Base-by-base conservation (phyloP, 1,284 basidiomycete species). In the Laetiporus sulphureus region DNA sequence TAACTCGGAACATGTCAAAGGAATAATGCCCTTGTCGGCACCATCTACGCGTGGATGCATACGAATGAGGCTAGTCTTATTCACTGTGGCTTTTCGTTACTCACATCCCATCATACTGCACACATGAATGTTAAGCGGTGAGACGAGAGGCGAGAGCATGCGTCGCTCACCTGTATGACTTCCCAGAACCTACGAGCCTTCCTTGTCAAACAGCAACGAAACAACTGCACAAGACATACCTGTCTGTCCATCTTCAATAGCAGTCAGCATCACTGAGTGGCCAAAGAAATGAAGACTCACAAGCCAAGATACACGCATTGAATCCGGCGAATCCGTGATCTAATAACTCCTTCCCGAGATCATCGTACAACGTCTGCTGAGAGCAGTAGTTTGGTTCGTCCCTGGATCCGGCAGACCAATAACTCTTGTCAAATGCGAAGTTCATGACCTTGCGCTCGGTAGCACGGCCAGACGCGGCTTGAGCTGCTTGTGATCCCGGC, bases 221-320 rank as follows among this genome's bases (percentile, higher is more conserved):
- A n/a, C n/a, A n/a, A n/a, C n/a, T n/a, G n/a, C n/a, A 11, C 29
- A 35, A 31, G 8, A 59, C 80, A 59, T 61, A 90, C 87, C 87
- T 61, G 87, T 91, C 69, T 91, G 87, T 58, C 87, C 87, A 71
- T 91, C 87, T 91, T 49, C 10, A 39, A 30, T 38, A 10, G 23
- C 4, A 8, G 27, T 60, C 36, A 58, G 52, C 47, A 16, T 46
- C 24, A 24, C 29, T 33, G 21, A 44, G 25, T 31, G 44, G 31
- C 31, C 5, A 27, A 44, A 20, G 29, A 18, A 38, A 18, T 41
- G 15, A 45, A 44, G 15, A 84, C 92, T 75, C 68, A 96, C 91
- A 95, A 63, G 93, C 92, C 63, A 97, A 74, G 65, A 96, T 95
- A 75, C 91, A 95, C 41, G 93, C 91, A 72, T 99, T 98, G 69